Evolutionary conservation across 805 yeast species (phyloP), one percentile per base, ranked within the genome.

Genomic region (Scheffersomyces coipomensis): DNA sequence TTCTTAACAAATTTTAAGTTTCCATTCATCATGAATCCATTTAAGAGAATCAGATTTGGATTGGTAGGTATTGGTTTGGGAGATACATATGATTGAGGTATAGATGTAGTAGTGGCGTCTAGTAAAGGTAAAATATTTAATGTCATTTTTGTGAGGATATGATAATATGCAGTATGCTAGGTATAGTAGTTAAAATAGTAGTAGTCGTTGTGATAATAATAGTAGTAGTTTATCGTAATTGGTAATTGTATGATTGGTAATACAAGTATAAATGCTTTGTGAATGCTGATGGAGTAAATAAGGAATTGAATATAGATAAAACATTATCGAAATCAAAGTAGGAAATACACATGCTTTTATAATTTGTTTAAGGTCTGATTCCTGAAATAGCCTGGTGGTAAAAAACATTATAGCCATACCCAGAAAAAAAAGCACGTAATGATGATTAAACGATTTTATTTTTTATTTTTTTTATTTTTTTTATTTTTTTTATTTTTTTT

Each of bases 1-100:
- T 78, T 74, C 43, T 62, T 66, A 42, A 71, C 67, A 50, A 78
- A 61, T 40, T 63, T 66, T 46, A 66, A 67, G 19, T 67, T 63
- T 47, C 43, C 46, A 42, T 58, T 59, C 33, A 65, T 41, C 35
- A 48, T 44, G 37, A 46, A 49, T 3, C 64, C 65, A 31, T 60
- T 54, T 13, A 35, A 12, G 39, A 13, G 11, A 10, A 39, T 34
- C 38, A 39, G 31, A n/a, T 37, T 43, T 2, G 42, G 29, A 17
- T 39, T 35, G 35, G 31, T 35, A 32, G 42, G 33, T 34, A 18
- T 33, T 24, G 16, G 13, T 23, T 16, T 29, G 9, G 25, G 34
- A 12, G 40, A 13, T 13, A 21, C 24, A 16, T 25, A 8, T 23
- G 19, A 23, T 32, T 35, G 42, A 36, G 30, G 25, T 30, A 35